These are phyloP conservation scores for Panus rudis DNA, from an alignment of 768 basidiomycete species.

Conservation along the genomic window DNA sequence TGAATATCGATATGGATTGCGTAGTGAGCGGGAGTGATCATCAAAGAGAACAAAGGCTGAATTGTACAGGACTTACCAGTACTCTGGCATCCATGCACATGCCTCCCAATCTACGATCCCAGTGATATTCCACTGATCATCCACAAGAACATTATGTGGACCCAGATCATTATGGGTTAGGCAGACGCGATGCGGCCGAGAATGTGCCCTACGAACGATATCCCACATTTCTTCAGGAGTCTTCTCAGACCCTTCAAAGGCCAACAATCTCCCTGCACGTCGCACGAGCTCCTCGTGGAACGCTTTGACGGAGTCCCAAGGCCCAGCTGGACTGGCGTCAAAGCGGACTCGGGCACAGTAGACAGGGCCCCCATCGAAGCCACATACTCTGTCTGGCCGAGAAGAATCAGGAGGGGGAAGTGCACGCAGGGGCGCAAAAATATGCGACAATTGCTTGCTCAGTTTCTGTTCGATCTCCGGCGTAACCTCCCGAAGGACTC, in stretches of 20 bases:
- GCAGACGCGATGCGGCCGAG: slow-evolving; percentile 7
- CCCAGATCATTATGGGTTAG: slow-evolving; percentile 31
- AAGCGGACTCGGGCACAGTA: slow-evolving; percentile 5
- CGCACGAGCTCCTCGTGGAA: slow-evolving; percentile 8
- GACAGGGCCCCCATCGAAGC: slow-evolving; percentile 8
- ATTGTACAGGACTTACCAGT: slow-evolving; percentile 16
- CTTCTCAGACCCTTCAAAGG: too few relatives aligned
- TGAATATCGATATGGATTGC: too few relatives aligned
- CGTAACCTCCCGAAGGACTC: too few relatives aligned
- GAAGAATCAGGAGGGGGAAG: slow-evolving; percentile 1
- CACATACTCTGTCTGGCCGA: too few relatives aligned
- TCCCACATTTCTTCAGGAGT: slow-evolving; percentile 4
- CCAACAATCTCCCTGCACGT: too few relatives aligned
- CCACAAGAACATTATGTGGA: slow-evolving; percentile 30
- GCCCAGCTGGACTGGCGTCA: slow-evolving; percentile 5
- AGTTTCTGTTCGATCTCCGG: too few relatives aligned
- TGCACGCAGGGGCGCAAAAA: slow-evolving; percentile 9
- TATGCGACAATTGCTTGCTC: too few relatives aligned
- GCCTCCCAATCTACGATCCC: slow-evolving; percentile 20
- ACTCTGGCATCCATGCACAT: slow-evolving; percentile 17
- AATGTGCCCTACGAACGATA: slow-evolving; percentile 5
- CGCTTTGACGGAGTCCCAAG: slow-evolving; percentile 8
- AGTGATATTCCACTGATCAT: slow-evolving; percentile 13
- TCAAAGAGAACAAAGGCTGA: too few relatives aligned
- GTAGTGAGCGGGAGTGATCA: too few relatives aligned